phyloP scores from a whole-genome alignment of 1,139 yeast species.

The Hansenula lynferdii region DNA sequence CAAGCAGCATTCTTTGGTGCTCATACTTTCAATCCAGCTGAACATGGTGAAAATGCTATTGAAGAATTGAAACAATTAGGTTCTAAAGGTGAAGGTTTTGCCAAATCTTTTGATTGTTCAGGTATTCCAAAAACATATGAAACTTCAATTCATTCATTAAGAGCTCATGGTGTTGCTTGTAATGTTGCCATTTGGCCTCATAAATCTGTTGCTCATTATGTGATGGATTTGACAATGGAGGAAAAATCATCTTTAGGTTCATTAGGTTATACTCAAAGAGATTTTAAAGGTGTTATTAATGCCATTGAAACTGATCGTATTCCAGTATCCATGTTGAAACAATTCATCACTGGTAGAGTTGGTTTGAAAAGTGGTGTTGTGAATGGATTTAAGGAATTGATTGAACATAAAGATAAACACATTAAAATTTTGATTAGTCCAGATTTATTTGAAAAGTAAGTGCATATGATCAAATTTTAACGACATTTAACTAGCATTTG shows the following conservation, averaged over 20 bases:
- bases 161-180: conserved; percentile 58
- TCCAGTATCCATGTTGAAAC: conserved; percentile 33
- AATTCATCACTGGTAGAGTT: conserved; percentile 40
- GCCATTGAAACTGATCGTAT: conserved; percentile 39
- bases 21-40: conserved; percentile 42
- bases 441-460: conserved; percentile 11
- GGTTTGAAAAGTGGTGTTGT: conserved; percentile 39
- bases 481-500: too few relatives aligned
- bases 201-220: conserved; percentile 39
- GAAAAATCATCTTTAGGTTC: conserved; percentile 47
- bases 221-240: conserved; percentile 42
- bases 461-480: neutral
- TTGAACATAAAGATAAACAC: conserved; percentile 42
- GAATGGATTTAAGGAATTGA: conserved; percentile 40
- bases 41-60: conserved; percentile 30
- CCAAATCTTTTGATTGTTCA: conserved; percentile 56
- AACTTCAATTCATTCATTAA: conserved; percentile 45
- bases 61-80: conserved; percentile 34
- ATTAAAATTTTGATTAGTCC: conserved; percentile 45
- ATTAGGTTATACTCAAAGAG: conserved; percentile 43
- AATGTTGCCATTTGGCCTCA: conserved; percentile 62
- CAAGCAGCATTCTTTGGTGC: conserved; percentile 50
- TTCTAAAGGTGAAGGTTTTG: conserved; percentile 49
- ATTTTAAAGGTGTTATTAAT: conserved; percentile 44
- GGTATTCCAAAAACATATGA: conserved; percentile 53